A percentile compares a stretch with the other conserved stretches of the same genome.
Evolutionary conservation across 2,329 filamentous ascomycete genomes (phyloP).

Genomic region (Orbilia oligospora): DNA sequence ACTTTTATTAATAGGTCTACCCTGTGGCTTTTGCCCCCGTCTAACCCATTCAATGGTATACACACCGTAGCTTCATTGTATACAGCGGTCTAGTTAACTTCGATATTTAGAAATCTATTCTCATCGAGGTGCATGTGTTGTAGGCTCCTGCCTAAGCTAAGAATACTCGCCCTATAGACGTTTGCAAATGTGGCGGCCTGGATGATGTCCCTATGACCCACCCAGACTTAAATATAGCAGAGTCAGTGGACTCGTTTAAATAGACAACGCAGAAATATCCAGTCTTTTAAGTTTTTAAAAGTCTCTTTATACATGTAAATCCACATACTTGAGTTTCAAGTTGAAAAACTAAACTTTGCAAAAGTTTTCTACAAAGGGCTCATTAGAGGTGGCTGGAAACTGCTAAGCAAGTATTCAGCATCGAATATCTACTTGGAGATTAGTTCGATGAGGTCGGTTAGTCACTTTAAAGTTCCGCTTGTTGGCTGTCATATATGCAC

Average conservation of each 20-base stretch:
- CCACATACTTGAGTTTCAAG: not conserved
- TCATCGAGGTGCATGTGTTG: not conserved
- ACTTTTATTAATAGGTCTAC: conserved; percentile 18
- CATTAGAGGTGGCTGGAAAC: conserved; percentile 8
- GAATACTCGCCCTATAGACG: not conserved
- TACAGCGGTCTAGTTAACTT: not conserved
- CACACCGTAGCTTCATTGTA: not conserved
- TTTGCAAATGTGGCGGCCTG: not conserved
- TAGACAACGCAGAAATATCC: not conserved
- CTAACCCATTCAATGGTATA: not conserved
- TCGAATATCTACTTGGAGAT: conserved; percentile 15
- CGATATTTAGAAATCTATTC: not conserved
- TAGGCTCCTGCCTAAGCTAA: not conserved
- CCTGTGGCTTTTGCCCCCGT: conserved; percentile 7
- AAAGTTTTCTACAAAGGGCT: not conserved
- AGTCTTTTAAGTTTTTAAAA: not conserved
- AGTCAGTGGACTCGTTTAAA: not conserved
- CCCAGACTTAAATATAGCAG: not conserved
- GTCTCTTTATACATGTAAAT: not conserved
- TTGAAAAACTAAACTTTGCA: not conserved
- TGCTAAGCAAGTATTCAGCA: not conserved
- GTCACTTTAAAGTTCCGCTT: conserved; percentile 22
- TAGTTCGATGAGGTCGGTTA: conserved; percentile 18
- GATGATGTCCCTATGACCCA: not conserved
- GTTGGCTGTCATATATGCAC: conserved; percentile 23